Percentiles rank a stretch among this genome's conserved stretches.
Conservation (phyloP, 73 alveolate genomes). For the Uronychia setigera region DNA sequence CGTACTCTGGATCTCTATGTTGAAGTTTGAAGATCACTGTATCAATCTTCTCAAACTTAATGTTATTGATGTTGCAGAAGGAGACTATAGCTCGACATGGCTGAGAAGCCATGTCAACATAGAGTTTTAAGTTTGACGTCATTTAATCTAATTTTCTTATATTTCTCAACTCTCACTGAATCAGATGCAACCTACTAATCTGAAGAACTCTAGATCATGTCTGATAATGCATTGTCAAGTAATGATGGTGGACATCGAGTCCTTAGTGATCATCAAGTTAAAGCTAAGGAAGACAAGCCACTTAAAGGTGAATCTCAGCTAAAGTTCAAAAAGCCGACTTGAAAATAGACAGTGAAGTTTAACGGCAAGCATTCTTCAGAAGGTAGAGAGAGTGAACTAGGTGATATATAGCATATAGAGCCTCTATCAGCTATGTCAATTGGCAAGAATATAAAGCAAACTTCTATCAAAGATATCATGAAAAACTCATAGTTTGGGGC, state of each 20-base stretch:
- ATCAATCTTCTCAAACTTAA: slow-evolving; percentile 38
- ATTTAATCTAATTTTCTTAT: no score
- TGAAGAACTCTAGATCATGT: not conserved
- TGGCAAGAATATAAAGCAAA: not conserved
- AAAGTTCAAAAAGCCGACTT: not conserved
- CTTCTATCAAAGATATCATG: not conserved
- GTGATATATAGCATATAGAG: not conserved
- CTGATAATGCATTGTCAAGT: not conserved
- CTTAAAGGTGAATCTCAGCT: not conserved
- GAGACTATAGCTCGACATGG: slow-evolving; percentile 67
- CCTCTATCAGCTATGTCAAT: not conserved
- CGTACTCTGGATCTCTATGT: slow-evolving; percentile 43
- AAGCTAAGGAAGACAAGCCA: not conserved
- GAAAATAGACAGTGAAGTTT: not conserved
- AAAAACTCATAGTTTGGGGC: not conserved
- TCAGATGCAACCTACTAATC: not conserved
- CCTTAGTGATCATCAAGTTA: no score
- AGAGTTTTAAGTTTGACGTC: no score
- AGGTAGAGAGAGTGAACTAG: not conserved
- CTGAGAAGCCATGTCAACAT: slow-evolving; percentile 61
- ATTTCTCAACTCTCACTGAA: no score
- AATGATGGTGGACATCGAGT: no score
- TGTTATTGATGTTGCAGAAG: slow-evolving; percentile 53
- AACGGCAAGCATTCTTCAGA: not conserved
- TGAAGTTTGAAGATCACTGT: slow-evolving; percentile 45